Conservation (phyloP, 345 rosid genomes). For the Lepidium didymum region DNA sequence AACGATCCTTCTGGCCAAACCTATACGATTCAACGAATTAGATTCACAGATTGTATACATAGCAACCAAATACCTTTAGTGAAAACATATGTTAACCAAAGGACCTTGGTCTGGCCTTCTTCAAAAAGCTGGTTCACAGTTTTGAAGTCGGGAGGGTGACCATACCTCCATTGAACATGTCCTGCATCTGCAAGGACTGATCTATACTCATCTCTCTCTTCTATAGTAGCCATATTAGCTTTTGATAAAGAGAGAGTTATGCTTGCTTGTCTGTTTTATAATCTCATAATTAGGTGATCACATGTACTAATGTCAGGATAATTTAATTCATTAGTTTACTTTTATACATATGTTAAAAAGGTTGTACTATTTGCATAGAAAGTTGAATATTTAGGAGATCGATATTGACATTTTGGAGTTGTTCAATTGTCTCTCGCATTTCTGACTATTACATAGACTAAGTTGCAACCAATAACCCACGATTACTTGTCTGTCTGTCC, state of each 20-base stretch:
- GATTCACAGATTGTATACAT: not conserved
- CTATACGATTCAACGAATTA: constrained; percentile 11
- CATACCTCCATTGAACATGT: constrained; percentile 55
- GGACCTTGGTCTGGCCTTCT: constrained; percentile 61
- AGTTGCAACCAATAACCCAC: constrained; percentile 6
- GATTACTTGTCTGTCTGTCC: not conserved
- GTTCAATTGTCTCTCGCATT: constrained; percentile 22
- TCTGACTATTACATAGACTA: not conserved
- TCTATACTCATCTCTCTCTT: constrained; percentile 57
- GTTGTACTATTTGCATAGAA: too few relatives aligned
- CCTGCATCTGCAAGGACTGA: constrained; percentile 36
- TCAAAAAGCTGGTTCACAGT: constrained; percentile 57
- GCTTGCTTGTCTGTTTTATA: constrained; percentile 13
- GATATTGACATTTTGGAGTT: constrained; percentile 5
- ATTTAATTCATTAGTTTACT: too few relatives aligned
- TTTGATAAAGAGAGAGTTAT: not conserved
- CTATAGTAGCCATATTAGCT: constrained; percentile 25
- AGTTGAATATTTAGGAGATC: too few relatives aligned
- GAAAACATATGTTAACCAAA: not conserved
- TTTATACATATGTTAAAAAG: too few relatives aligned
- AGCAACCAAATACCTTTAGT: not conserved
- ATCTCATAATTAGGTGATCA: not conserved
- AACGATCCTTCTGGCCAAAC: constrained; percentile 74
- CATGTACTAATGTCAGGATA: too few relatives aligned
- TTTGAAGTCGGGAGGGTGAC: constrained; percentile 49